Percentiles rank a stretch among this genome's conserved stretches.
Evolutionary conservation across 306 rosid species (phyloP).

Genomic region (Malus fusca): DNA sequence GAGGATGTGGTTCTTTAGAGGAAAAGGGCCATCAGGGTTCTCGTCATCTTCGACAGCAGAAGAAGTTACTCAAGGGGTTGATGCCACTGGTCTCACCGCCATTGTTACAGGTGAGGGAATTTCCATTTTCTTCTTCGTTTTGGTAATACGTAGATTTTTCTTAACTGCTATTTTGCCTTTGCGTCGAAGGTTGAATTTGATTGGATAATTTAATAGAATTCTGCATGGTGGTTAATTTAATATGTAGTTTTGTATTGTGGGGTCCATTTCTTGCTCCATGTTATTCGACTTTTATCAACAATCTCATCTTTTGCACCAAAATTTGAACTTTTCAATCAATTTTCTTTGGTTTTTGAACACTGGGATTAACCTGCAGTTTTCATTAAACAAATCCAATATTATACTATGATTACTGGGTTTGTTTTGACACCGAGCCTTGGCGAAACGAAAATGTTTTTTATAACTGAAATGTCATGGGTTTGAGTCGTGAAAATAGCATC

Average conservation of each 20-base stretch:
- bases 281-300: neutral
- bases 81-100: slow-evolving; percentile 73
- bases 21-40: slow-evolving; percentile 66
- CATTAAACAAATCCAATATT: too few relatives aligned
- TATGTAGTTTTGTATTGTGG: neutral
- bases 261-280: neutral
- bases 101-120: slow-evolving; percentile 63
- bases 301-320: neutral
- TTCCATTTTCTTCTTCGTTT: neutral
- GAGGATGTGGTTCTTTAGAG: slow-evolving; percentile 59
- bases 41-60: slow-evolving; percentile 68
- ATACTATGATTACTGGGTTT: too few relatives aligned
- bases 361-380: too few relatives aligned
- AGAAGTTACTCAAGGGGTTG: slow-evolving; percentile 62
- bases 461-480: too few relatives aligned
- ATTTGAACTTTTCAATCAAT: neutral
- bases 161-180: neutral
- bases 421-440: too few relatives aligned
- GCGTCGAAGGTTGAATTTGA: neutral
- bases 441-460: too few relatives aligned
- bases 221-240: neutral
- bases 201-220: neutral
- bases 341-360: neutral
- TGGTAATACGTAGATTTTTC: neutral
- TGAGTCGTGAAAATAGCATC: too few relatives aligned